Conservation (phyloP, 225 moss, liverwort and hornwort genomes). For the Pleurozium schreberi region DNA sequence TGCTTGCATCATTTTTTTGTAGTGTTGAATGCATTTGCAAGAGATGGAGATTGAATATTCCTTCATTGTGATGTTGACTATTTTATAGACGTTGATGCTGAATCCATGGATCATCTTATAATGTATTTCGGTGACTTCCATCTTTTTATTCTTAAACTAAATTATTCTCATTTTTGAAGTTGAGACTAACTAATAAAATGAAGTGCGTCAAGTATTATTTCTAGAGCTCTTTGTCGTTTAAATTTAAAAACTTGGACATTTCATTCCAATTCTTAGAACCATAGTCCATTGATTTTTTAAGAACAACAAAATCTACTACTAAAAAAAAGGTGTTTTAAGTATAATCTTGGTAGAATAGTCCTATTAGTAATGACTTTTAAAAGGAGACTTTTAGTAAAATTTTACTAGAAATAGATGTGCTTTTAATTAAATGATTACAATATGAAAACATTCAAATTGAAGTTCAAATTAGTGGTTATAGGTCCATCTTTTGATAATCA, state of each 20-base stretch:
- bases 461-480: neutral
- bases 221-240: too few species aligned
- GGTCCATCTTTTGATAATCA: neutral
- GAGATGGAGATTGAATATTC: neutral
- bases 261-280: neutral
- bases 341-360: too few species aligned
- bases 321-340: too few species aligned
- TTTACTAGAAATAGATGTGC: too few species aligned
- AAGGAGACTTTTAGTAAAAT: too few species aligned
- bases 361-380: too few species aligned
- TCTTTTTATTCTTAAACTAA: neutral
- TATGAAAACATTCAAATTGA: neutral
- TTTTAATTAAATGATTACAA: neutral
- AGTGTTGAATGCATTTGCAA: neutral
- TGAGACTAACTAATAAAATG: neutral
- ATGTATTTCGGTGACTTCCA: neutral
- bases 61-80: neutral
- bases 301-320: neutral
- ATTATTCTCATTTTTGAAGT: neutral
- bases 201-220: neutral
- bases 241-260: neutral
- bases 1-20: too few species aligned
- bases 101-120: neutral
- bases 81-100: neutral
- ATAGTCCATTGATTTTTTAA: neutral